Evolutionary conservation across 345 rosid genomes (phyloP).

Genomic region (Murraya koenigii): DNA sequence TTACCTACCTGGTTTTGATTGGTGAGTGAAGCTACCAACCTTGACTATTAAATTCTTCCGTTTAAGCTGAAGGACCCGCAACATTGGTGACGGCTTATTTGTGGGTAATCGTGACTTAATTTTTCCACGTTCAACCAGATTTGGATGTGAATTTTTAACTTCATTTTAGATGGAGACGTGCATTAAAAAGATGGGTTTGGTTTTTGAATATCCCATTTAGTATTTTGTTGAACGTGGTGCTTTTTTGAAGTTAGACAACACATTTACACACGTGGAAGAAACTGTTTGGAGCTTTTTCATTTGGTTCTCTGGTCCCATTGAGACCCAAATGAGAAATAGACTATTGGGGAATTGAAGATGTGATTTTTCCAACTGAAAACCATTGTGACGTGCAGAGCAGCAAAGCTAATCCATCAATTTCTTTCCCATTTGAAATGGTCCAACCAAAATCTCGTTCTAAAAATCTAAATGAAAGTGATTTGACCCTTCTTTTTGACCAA

Average conservation of each 20-base stretch:
- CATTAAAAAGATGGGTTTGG: slow-evolving; percentile 7
- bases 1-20: not conserved
- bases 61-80: slow-evolving; percentile 7
- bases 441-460: not conserved
- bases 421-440: slow-evolving; percentile 11
- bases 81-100: slow-evolving; percentile 22
- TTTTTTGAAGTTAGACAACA: not conserved
- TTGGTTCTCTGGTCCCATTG: slow-evolving; percentile 1
- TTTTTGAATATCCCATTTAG: not conserved
- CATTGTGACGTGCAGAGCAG: not conserved
- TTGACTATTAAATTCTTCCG: slow-evolving; percentile 22
- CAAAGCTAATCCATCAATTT: not conserved
- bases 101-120: not conserved
- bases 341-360: not conserved
- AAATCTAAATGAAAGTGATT: slow-evolving; percentile 14
- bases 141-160: slow-evolving; percentile 2
- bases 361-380: not conserved
- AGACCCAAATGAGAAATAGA: not conserved
- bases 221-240: not conserved
- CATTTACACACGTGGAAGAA: not conserved
- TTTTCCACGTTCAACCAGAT: not conserved
- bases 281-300: not conserved
- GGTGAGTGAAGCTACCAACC: slow-evolving; percentile 24
- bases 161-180: slow-evolving; percentile 4
- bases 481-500: slow-evolving; percentile 29